These are phyloP conservation scores for Aureobasidium sp. DNA, from an alignment of 2,329 filamentous ascomycete species.

Conservation along the genomic window DNA sequence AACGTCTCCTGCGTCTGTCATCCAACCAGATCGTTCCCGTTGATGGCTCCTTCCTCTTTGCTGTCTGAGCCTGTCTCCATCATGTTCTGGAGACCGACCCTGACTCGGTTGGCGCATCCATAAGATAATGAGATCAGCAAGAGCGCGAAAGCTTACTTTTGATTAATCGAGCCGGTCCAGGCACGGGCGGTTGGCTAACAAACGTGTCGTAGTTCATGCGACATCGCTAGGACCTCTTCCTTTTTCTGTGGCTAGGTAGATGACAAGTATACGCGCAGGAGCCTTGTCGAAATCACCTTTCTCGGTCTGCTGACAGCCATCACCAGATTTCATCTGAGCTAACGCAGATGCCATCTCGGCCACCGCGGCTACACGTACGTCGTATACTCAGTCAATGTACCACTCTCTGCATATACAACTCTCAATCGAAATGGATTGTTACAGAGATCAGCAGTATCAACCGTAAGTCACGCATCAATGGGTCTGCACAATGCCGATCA, in stretches of 20 bases:
- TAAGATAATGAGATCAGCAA: neutral
- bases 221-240: neutral
- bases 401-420: neutral
- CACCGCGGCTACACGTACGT: neutral
- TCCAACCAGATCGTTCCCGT: neutral
- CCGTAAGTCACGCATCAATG: neutral
- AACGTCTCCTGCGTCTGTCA: neutral
- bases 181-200: conserved; percentile 1
- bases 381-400: neutral
- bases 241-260: neutral
- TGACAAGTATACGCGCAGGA: neutral
- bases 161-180: neutral
- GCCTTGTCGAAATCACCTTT: neutral
- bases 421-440: neutral
- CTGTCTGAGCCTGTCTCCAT: neutral
- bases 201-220: conserved; percentile 2
- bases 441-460: conserved; percentile 6
- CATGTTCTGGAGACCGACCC: neutral
- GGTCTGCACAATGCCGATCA: neutral
- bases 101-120: neutral
- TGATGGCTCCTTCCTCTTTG: neutral
- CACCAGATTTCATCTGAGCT: neutral
- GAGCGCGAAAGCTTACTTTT: conserved; percentile 3
- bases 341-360: neutral
- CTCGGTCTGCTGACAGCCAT: neutral